Base-by-base conservation (phyloP, 148 eudicot species). In the Rhododendron williamsianum region DNA sequence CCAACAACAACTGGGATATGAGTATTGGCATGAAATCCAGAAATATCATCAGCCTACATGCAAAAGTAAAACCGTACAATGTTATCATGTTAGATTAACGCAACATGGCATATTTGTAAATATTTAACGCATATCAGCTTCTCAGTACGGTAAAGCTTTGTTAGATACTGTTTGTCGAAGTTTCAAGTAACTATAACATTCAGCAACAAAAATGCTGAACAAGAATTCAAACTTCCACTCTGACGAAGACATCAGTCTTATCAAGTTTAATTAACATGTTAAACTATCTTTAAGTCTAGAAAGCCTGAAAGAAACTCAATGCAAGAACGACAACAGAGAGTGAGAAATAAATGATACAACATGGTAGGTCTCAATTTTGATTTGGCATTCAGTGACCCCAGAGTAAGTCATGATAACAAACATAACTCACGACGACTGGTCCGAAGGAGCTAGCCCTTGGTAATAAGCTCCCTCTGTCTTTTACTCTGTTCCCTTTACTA, bases 1-100 rank as follows among this genome's bases (percentile, higher is more conserved):
- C 98, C 99, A 83, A 95, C n/a, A 33, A 97, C 99, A 48, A 94
- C 69, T 72, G 99, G 95, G 78, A 97, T 93, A 90, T 97, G 99
- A 23, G 99, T 95, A 81, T 97, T 97, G 67, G 98, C 86, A 90
- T 97, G 99, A 85, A 89, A 94, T 27, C 90, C 91, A 48, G 98
- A 91, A 87, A 97, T 84, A 81, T 88, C 92, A 90, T 97, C 98
- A 85, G 93, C 98, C 98, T 97, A 85, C 77, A 81, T 36, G 46
- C 35, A 80, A 38, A 81, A 84, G 54, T 41, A 33, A 67, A 71
- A 46, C 35, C 51, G 4, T 19, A 41, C 54, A 80, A 51, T 51
- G 12, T 21, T 35, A 49, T 46, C 9, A 69, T 30, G 23, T 74
- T 12, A 46, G 13, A 38, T 52, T 25, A 13, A 19, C 18, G 1